Evolutionary conservation across 768 basidiomycete species (phyloP), one percentile per base, ranked within the genome.

Genomic region (Pholiota molesta): DNA sequence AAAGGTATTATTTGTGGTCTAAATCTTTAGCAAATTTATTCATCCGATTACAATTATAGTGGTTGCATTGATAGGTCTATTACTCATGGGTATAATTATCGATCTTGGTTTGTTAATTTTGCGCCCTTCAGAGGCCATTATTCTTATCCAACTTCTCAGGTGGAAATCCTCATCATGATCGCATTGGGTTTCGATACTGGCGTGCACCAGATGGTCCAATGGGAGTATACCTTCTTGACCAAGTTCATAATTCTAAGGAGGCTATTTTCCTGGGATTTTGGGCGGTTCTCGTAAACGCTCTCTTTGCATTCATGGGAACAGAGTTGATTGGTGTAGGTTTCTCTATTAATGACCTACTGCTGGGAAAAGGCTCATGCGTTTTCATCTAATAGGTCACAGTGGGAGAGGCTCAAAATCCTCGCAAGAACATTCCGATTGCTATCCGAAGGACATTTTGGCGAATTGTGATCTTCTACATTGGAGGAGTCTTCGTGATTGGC

Each of bases 291-390:
- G 87, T 85, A 52, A 92, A 88, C 63, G 90, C 87, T 26, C 77
- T 89, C 3, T 92, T 92, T 74, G 87, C 89, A 14, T 88, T 83
- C 71, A 84, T 87, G 61, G 88, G 90, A 31, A 94, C 90, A 19
- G 91, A 94, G 72, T 78, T 91, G 17, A 86, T 94, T 61, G 90
- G 90, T 69, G 85, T 91, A 61, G 28, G 84, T 77, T n/a, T 71
- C 42, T 3, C 9, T 44, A 19, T 33, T 8, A 4, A 17, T 21
- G 10, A 5, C 49, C 11, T 16, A 40, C n/a, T 26, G 17, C 40
- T 54, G 0, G 8, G 5, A n/a, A 11, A 26, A 49, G 5, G 14
- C 33, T 44, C 40, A 52, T 40, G 11, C n/a, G n/a, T 21, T 39
- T 14, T 21, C n/a, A 17, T 52, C 31, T 59, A 21, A 31, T 35